Percentiles rank a stretch among this genome's conserved stretches.
Evolutionary conservation across 495 filamentous ascomycete genomes (phyloP).

Genomic region (Neurospora sp.): DNA sequence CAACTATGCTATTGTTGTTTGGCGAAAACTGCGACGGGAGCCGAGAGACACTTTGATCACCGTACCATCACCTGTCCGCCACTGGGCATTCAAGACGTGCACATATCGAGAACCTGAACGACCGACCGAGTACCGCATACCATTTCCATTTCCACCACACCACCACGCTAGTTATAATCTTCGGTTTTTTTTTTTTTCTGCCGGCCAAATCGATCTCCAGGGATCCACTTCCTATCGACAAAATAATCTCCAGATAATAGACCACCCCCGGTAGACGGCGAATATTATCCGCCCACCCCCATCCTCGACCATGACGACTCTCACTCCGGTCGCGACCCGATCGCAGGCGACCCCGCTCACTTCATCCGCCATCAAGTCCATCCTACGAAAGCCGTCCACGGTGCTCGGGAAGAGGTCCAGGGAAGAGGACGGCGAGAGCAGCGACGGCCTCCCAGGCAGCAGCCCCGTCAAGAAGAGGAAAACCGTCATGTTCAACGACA

Average conservation of each 20-base stretch:
- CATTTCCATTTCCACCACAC: neutral
- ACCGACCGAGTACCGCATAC: neutral
- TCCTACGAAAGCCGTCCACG: conserved; percentile 30
- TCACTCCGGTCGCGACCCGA: conserved; percentile 17
- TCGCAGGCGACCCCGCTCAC: conserved; percentile 8
- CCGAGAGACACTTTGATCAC: neutral
- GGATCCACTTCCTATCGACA: neutral
- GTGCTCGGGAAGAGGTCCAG: conserved; percentile 27
- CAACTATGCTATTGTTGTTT: neutral
- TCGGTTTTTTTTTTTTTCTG: neutral
- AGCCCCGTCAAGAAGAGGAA: conserved; percentile 49
- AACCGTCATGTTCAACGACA: conserved; percentile 63
- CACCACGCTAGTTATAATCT: neutral
- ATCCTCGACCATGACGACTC: conserved; percentile 17
- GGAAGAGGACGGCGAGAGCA: conserved; percentile 30
- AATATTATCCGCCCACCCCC: neutral
- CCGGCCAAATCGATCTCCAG: neutral
- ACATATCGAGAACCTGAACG: neutral
- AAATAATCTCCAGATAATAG: conserved; percentile 1
- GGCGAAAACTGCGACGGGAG: neutral
- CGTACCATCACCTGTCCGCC: neutral
- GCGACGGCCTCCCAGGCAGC: conserved; percentile 29
- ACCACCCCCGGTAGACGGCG: neutral
- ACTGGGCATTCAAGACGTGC: neutral
- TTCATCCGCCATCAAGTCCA: conserved; percentile 32